A percentile compares a stretch with the other conserved stretches of the same genome.
phyloP scores from a whole-genome alignment of 805 yeast species.

The Metschnikowia aberdeeniae region DNA sequence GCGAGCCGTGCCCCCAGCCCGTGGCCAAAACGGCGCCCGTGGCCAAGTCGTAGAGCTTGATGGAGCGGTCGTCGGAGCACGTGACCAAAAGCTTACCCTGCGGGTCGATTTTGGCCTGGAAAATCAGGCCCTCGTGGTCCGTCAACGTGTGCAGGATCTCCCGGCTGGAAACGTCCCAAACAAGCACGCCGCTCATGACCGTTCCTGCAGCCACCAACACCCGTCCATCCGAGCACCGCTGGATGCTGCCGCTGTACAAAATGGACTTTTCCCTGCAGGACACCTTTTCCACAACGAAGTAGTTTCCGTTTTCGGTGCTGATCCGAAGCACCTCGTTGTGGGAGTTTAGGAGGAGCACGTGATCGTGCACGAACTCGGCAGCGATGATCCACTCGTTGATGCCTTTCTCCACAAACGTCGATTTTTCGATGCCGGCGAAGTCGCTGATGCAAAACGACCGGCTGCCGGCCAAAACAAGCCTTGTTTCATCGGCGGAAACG shows the following conservation, averaged over 20 bases:
- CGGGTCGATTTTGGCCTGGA: constrained; percentile 63
- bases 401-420: constrained; percentile 39
- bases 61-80: constrained; percentile 93
- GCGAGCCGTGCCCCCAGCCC: constrained; percentile 96
- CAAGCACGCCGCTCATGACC: constrained; percentile 78
- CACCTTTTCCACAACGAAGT: constrained; percentile 25
- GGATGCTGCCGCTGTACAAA: constrained; percentile 80
- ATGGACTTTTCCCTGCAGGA: constrained; percentile 72
- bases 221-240: constrained; percentile 35
- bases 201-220: constrained; percentile 83
- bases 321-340: constrained; percentile 59
- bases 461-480: constrained; percentile 60
- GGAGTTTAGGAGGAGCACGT: constrained; percentile 60
- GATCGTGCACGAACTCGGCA: constrained; percentile 42
- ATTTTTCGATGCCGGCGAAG: constrained; percentile 5
- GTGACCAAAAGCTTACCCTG: constrained; percentile 58
- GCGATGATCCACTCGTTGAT: constrained; percentile 79
- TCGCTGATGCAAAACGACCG: constrained; percentile 53
- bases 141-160: constrained; percentile 51
- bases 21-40: constrained; percentile 59
- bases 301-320: constrained; percentile 8
- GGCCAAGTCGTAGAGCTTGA: constrained; percentile 64
- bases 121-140: constrained; percentile 90
- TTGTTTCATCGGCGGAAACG: constrained; percentile 24
- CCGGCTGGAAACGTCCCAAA: constrained; percentile 60